Evolutionary conservation across 2,329 filamentous ascomycete genomes (phyloP).

Genomic region (Pseudocercospora eumusae): DNA sequence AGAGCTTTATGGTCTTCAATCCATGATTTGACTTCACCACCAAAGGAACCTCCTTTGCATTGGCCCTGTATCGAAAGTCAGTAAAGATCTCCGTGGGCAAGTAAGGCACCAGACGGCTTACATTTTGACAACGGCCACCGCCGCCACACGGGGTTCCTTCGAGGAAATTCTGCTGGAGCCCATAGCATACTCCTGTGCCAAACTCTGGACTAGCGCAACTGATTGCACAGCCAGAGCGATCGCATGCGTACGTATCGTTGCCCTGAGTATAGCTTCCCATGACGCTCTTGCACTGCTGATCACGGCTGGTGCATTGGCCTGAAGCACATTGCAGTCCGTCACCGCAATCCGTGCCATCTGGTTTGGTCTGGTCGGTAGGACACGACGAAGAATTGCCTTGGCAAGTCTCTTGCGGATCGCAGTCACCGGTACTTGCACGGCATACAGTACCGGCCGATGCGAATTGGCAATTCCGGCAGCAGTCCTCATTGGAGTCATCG

Average conservation of each 20-base stretch:
- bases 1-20: constrained; percentile 74
- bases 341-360: constrained; percentile 73
- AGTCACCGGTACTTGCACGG: constrained; percentile 73
- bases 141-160: constrained; percentile 85
- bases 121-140: constrained; percentile 74
- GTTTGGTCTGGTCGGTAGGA: constrained; percentile 68
- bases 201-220: constrained; percentile 74
- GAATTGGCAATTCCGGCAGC: constrained; percentile 72
- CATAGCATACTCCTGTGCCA: constrained; percentile 65
- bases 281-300: constrained; percentile 82
- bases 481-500: constrained; percentile 81
- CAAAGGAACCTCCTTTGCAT: constrained; percentile 70
- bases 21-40: constrained; percentile 72
- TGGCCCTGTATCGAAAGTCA: constrained; percentile 54
- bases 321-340: constrained; percentile 75
- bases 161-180: constrained; percentile 85
- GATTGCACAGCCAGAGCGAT: constrained; percentile 69
- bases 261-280: constrained; percentile 72
- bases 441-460: constrained; percentile 71
- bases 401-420: constrained; percentile 84
- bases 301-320: constrained; percentile 90
- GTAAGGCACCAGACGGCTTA: constrained; percentile 41
- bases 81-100: neutral
- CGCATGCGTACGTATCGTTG: constrained; percentile 81
- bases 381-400: constrained; percentile 71